These are phyloP conservation scores for Venturia pyrina DNA, from an alignment of 2,329 filamentous ascomycete genomes.

Conservation along the genomic window DNA sequence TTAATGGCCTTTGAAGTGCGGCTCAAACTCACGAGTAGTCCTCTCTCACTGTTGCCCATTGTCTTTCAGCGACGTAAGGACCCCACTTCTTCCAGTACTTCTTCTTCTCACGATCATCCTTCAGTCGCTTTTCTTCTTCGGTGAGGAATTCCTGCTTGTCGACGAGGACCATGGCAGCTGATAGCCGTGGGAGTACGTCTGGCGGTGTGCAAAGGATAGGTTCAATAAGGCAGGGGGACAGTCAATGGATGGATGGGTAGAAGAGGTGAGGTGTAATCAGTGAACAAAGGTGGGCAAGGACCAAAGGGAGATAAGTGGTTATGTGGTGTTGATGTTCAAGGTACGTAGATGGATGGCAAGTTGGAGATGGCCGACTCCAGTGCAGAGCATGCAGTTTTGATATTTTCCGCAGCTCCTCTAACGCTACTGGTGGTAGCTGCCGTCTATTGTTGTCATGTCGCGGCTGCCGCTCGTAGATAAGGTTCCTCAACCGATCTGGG, in stretches of 20 bases:
- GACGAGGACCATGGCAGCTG: constrained; percentile 66
- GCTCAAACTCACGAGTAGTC: constrained; percentile 51
- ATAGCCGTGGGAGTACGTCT: neutral
- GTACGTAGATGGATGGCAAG: neutral
- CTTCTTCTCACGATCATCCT: constrained; percentile 68
- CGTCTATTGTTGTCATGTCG: neutral
- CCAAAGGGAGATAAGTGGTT: neutral
- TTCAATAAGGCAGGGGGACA: neutral
- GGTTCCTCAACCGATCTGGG: neutral
- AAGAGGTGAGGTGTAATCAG: neutral
- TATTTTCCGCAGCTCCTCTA: neutral
- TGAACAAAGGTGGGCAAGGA: neutral
- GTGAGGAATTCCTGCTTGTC: constrained; percentile 81
- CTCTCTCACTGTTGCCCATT: constrained; percentile 95
- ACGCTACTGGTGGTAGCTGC: neutral
- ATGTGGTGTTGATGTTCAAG: neutral
- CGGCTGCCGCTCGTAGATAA: neutral
- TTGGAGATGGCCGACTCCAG: too few relatives aligned
- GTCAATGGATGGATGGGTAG: neutral
- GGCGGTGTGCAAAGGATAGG: neutral
- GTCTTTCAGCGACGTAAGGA: constrained; percentile 82
- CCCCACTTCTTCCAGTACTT: constrained; percentile 99
- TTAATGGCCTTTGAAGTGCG: constrained; percentile 39
- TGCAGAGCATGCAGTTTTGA: neutral
- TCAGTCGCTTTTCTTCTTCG: constrained; percentile 81